Conservation (phyloP, 371 early-diverging fungal genomes). For the Apophysomyces ossiformis region DNA sequence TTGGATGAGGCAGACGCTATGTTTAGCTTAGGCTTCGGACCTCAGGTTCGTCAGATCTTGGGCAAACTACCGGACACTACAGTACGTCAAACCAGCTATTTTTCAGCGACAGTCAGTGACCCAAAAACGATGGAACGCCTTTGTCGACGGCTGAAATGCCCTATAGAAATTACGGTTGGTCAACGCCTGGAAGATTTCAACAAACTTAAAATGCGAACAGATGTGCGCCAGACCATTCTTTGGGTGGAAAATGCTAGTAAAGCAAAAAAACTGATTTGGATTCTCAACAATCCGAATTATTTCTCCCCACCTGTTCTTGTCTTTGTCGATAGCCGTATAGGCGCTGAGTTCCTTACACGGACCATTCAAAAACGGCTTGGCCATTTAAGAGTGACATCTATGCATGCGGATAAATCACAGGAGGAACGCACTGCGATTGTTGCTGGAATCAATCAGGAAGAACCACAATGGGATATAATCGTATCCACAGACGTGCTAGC, state of each 20-base stretch:
- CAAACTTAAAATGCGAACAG: slow-evolving; percentile 33
- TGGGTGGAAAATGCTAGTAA: slow-evolving; percentile 71
- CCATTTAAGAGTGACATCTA: slow-evolving; percentile 42
- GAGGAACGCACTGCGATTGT: slow-evolving; percentile 48
- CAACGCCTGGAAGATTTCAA: slow-evolving; percentile 18
- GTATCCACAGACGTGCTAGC: slow-evolving; percentile 63
- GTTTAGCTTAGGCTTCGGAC: slow-evolving; percentile 58
- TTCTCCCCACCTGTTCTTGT: slow-evolving; percentile 59
- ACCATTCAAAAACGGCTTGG: slow-evolving; percentile 48
- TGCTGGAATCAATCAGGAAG: slow-evolving; percentile 37
- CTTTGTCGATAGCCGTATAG: slow-evolving; percentile 64
- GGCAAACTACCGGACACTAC: slow-evolving; percentile 46
- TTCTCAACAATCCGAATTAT: slow-evolving; percentile 60
- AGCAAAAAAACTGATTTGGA: slow-evolving; percentile 59
- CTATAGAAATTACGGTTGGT: slow-evolving; percentile 25
- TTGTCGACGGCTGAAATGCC: slow-evolving; percentile 22
- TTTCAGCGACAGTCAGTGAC: slow-evolving; percentile 49
- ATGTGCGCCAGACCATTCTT: slow-evolving; percentile 63
- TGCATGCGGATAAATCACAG: slow-evolving; percentile 60
- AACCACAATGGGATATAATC: slow-evolving; percentile 47
- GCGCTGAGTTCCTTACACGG: slow-evolving; percentile 56
- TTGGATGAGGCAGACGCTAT: slow-evolving; percentile 68
- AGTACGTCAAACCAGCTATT: slow-evolving; percentile 52
- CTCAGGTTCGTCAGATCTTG: slow-evolving; percentile 54
- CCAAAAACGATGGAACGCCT: slow-evolving; percentile 21